These are phyloP conservation scores for Dactylellina cionopaga DNA, from an alignment of 2,329 filamentous ascomycete species.

Conservation along the genomic window DNA sequence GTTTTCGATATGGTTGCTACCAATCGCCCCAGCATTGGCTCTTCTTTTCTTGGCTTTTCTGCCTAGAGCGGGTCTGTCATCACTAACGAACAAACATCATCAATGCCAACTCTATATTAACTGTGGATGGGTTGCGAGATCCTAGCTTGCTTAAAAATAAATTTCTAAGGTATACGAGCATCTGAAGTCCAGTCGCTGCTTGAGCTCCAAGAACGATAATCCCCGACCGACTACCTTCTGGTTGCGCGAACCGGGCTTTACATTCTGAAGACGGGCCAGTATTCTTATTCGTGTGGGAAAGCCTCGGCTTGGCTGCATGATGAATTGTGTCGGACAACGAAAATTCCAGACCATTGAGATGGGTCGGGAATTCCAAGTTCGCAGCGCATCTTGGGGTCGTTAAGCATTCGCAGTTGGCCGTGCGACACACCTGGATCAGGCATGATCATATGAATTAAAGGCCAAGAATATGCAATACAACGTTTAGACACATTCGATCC, in stretches of 20 bases:
- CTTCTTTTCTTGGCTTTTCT: neutral
- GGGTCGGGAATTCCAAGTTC: no score
- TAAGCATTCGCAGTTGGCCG: neutral
- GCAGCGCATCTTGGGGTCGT: neutral
- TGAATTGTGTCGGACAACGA: no score
- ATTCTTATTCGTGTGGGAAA: neutral
- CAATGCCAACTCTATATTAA: conserved; percentile 9
- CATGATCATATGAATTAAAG: neutral
- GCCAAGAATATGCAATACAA: neutral
- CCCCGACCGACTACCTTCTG: neutral
- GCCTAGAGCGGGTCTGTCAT: conserved; percentile 25
- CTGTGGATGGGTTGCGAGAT: neutral
- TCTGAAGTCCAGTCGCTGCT: neutral
- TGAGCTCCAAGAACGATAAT: neutral
- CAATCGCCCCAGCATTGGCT: neutral
- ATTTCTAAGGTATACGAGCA: neutral
- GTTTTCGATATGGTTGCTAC: neutral
- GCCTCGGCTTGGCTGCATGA: neutral
- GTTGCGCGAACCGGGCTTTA: no score
- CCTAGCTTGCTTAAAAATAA: neutral
- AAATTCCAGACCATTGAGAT: no score
- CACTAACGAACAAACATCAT: neutral
- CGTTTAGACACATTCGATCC: conserved; percentile 7
- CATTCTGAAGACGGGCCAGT: no score
- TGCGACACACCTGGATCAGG: neutral